phyloP scores from a whole-genome alignment of 192 early-diverging fungal genomes.

The Entomortierella parvispora region DNA sequence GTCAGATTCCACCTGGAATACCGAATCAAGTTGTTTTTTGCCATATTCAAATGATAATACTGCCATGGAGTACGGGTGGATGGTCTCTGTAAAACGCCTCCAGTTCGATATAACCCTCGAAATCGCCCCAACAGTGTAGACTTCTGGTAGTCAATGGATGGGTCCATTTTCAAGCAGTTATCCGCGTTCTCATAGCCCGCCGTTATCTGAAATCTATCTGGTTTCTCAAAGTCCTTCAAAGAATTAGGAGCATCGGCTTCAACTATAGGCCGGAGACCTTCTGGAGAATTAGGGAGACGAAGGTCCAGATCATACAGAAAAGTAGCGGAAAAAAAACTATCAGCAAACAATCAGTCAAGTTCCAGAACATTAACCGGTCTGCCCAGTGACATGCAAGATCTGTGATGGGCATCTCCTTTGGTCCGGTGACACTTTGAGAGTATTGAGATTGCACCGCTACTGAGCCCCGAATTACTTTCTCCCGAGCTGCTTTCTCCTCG shows the following conservation, averaged over 20 bases:
- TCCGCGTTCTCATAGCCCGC: neutral
- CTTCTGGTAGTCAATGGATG: slow-evolving; percentile 1
- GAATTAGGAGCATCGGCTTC: neutral
- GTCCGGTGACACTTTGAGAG: no score
- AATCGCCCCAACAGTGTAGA: neutral
- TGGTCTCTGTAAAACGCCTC: slow-evolving; percentile 5
- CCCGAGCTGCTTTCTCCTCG: no score
- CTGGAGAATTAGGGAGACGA: neutral
- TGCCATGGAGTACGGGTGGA: slow-evolving; percentile 3
- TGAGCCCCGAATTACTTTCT: no score
- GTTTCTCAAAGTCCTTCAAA: slow-evolving; percentile 2
- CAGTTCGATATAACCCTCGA: slow-evolving; percentile 7
- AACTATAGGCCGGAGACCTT: neutral
- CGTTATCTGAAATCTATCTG: neutral
- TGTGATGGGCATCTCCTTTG: neutral
- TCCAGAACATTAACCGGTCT: neutral
- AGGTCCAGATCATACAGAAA: neutral
- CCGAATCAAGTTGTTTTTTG: neutral
- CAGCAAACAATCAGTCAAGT: slow-evolving; percentile 2
- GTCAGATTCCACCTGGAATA: neutral
- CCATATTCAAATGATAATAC: neutral
- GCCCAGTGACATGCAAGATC: slow-evolving; percentile 5
- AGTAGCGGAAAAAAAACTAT: neutral
- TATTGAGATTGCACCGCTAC: no score
- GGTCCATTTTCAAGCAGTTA: neutral